Base-by-base conservation (phyloP, 768 basidiomycete genomes). In the Gloeostereum incarnatum region DNA sequence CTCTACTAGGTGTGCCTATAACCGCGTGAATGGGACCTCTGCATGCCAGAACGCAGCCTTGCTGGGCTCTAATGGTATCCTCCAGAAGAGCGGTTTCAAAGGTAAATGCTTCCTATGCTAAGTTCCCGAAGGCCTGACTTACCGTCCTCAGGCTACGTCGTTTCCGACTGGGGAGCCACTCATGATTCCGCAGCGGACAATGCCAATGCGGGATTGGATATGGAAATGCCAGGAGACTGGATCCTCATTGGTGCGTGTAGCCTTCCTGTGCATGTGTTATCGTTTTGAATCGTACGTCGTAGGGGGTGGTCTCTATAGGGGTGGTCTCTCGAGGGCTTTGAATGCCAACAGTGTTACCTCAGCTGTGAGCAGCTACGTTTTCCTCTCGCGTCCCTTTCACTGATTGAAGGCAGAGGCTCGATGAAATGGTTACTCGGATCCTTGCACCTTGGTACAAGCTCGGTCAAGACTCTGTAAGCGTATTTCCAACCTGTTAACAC, bases 11-110 rank as follows among this genome's bases (percentile, higher is more conserved):
- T 68, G 69, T 41, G 63, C 64, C 7, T 71, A 66, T 43, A 75
- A 77, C 45, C 63, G 69, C 32, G 51, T 77, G 45, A 78, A 79
- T 41, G 60, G 65, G 2, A 78, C 79, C 1, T 80, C 75, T 10
- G 73, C 79, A 0, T 82, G 80, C 49, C 76, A 82, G 44, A 73
- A 80, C 43, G 59, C 65, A 18, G 63, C 59, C 26, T 55, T 72
- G 10, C 51, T 81, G 26, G 66, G 67, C 11, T 57, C 61, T 2
- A 46, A 56, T 35, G 66, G 66, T 1, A 42, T 65, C 16, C 46
- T 71, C 39, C 59, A 54, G 29, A 55, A 49, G 35, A 54, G 55
- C 38, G 69, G 69, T 1, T 72, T 71, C 52, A 54, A 64, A 54
- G 69, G 69, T 61, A 32, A 14, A 9, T 23, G 23, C 17, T 18